Conservation (phyloP, 2,329 filamentous ascomycete species). For the Diaporthe velutina region DNA sequence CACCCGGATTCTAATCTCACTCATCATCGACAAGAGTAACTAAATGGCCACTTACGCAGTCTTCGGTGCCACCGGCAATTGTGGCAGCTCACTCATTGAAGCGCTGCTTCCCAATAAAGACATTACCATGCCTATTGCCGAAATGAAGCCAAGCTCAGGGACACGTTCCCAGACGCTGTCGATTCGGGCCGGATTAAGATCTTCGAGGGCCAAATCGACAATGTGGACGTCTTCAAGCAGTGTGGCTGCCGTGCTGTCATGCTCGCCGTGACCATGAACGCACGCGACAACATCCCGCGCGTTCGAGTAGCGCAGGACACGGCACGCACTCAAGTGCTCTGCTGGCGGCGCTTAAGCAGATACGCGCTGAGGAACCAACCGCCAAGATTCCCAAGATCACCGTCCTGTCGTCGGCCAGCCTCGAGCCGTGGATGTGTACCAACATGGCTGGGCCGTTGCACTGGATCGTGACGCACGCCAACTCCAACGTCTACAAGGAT, state of each 20-base stretch:
- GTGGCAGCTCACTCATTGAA: not conserved
- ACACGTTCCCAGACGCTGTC: not conserved
- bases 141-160: not conserved
- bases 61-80: not conserved
- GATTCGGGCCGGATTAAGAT: not conserved
- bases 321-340: not conserved
- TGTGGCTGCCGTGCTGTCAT: not conserved
- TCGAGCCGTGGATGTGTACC: not conserved
- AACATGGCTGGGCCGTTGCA: not conserved
- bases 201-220: not conserved
- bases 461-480: conserved; percentile 6
- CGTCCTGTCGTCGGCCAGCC: not conserved
- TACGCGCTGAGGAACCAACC: not conserved
- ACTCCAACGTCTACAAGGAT: not conserved
- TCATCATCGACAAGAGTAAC: not conserved
- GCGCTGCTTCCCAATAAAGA: not conserved
- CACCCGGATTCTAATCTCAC: not conserved
- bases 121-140: not conserved
- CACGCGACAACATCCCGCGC: not conserved
- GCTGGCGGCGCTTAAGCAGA: not conserved
- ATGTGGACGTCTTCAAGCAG: not conserved
- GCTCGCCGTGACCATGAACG: conserved; percentile 4
- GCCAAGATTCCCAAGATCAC: not conserved
- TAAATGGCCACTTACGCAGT: not conserved
- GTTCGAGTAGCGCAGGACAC: not conserved